Evolutionary conservation across 306 rosid genomes (phyloP).

Genomic region (Rubus idaeus): DNA sequence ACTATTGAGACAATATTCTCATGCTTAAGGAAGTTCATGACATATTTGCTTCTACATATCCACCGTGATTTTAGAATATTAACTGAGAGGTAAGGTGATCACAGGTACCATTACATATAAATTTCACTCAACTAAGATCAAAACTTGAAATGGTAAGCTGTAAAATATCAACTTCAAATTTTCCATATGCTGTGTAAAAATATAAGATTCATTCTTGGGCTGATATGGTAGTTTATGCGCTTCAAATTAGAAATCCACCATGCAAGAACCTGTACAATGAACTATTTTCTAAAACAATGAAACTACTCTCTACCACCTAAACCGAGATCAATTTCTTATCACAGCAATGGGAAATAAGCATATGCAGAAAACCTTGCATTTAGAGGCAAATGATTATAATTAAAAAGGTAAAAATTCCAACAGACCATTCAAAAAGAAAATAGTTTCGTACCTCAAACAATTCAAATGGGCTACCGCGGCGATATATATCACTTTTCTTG

Average conservation of each 20-base stretch:
- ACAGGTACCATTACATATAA: background rate
- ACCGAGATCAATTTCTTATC: too few species aligned
- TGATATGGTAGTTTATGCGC: background rate
- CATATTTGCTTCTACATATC: background rate
- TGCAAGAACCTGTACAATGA: background rate
- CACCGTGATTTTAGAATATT: background rate
- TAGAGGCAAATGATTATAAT: background rate
- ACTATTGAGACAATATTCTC: background rate
- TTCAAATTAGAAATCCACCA: background rate
- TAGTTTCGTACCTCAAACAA: conserved; percentile 66
- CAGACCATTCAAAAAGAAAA: background rate
- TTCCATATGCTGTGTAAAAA: background rate
- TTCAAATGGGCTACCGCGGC: conserved; percentile 86
- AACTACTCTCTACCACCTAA: background rate
- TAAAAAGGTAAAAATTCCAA: background rate
- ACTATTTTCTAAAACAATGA: background rate
- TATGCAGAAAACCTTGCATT: background rate
- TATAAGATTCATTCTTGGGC: background rate
- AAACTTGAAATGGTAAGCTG: background rate
- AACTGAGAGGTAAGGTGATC: background rate
- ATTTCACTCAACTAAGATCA: background rate
- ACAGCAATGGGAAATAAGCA: too few species aligned
- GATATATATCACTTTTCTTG: conserved; percentile 78
- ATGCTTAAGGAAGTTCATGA: background rate
- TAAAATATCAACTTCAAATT: background rate